Conservation (phyloP, 352 stramenopile genomes). For the Thalassiosira pacifica region DNA sequence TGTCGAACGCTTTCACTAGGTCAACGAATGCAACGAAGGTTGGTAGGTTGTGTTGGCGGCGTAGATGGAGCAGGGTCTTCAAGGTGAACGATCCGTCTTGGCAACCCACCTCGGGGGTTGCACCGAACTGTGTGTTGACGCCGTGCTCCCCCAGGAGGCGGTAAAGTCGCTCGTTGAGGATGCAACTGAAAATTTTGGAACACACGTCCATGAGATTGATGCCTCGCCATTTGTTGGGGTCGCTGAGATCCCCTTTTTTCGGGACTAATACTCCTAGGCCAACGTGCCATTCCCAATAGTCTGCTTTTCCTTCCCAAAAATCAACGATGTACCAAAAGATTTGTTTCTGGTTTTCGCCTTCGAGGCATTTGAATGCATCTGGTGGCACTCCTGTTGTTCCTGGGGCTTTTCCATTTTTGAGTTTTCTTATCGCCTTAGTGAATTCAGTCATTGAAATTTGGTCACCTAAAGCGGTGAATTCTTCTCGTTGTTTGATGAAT, state of each 20-base stretch:
- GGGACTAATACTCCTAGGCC: constrained; percentile 17
- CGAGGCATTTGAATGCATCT: constrained; percentile 40
- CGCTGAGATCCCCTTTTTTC: constrained; percentile 25
- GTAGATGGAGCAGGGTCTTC: constrained; percentile 49
- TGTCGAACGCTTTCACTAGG: constrained; percentile 67
- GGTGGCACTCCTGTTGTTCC: constrained; percentile 25
- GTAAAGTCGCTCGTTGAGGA: constrained; percentile 28
- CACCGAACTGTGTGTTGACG: constrained; percentile 53
- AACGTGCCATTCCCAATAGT: constrained; percentile 50
- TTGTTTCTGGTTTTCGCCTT: background rate
- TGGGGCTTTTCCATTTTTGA: constrained; percentile 40
- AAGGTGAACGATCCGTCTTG: constrained; percentile 51
- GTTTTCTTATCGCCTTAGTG: constrained; percentile 14
- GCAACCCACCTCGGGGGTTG: constrained; percentile 21
- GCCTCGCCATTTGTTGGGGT: constrained; percentile 48
- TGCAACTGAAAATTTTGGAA: constrained; percentile 51
- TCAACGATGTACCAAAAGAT: constrained; percentile 22
- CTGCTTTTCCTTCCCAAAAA: constrained; percentile 29
- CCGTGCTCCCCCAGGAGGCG: constrained; percentile 35
- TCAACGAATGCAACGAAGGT: constrained; percentile 51
- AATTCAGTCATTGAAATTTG: constrained; percentile 41
- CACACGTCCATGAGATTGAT: constrained; percentile 50
- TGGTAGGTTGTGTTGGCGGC: constrained; percentile 35
- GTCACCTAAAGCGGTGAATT: background rate
- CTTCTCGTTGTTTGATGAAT: constrained; percentile 22